A percentile compares a stretch with the other conserved stretches of the same genome.
These are phyloP conservation scores for Psilocybe sp. DNA, from an alignment of 768 basidiomycete genomes.

Conservation along the genomic window DNA sequence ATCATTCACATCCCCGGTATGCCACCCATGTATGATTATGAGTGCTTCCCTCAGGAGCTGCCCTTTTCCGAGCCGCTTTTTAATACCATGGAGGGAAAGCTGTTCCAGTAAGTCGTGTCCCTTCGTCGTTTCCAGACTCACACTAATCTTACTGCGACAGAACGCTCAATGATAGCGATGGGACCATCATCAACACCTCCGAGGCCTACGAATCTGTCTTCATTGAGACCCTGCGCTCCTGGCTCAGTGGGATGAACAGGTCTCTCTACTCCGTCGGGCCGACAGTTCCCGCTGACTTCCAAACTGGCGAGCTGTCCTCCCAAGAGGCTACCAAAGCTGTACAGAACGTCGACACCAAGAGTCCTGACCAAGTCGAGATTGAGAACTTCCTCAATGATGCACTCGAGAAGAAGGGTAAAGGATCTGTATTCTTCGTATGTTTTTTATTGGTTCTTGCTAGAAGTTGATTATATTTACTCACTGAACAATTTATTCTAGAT, in stretches of 20 bases:
- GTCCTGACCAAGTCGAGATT: neutral
- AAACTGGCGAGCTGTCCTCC: neutral
- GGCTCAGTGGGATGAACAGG: neutral
- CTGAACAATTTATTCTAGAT: neutral
- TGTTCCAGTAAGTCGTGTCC: neutral
- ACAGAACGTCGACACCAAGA: neutral
- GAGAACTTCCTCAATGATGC: neutral
- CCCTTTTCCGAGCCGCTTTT: slow-evolving; percentile 1
- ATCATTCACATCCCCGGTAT: neutral
- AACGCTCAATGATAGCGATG: neutral
- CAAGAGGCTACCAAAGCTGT: neutral
- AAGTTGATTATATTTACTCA: neutral
- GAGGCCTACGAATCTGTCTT: slow-evolving; percentile 1
- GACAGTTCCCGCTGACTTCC: neutral
- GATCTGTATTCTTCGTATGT: slow-evolving; percentile 1
- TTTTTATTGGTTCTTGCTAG: neutral
- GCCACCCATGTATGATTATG: slow-evolving; percentile 2
- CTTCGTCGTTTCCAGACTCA: neutral
- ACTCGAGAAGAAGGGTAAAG: neutral
- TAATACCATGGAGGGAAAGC: slow-evolving; percentile 1
- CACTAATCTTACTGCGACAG: neutral
- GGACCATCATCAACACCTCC: slow-evolving; percentile 1
- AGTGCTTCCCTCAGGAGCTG: neutral
- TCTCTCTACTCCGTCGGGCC: neutral
- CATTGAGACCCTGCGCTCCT: slow-evolving; percentile 1